Evolutionary conservation across 129 eudicot species (phyloP).

Genomic region (Pittosporum tobira): DNA sequence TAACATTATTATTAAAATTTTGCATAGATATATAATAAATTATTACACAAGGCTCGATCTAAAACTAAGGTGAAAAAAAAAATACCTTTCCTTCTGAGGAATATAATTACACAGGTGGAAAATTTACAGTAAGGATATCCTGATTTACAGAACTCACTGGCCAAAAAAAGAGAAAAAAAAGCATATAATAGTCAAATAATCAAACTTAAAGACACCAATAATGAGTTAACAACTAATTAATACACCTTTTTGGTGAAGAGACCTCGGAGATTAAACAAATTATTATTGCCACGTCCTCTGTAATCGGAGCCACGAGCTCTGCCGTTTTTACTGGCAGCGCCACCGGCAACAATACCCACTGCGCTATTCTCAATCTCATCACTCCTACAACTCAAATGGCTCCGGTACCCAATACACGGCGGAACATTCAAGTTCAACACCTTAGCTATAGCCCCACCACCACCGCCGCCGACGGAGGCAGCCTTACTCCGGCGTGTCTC

Average conservation of each 20-base stretch:
- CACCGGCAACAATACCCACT: conserved; percentile 7
- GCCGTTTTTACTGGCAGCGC: conserved; percentile 11
- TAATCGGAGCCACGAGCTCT: conserved; percentile 39
- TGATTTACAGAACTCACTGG: too few relatives aligned
- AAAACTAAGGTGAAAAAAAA: too few relatives aligned
- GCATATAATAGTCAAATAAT: too few relatives aligned
- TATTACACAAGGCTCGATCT: too few relatives aligned
- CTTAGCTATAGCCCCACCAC: conserved; percentile 22
- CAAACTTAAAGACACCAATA: not conserved
- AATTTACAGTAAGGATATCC: too few relatives aligned
- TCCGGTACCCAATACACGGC: conserved; percentile 63
- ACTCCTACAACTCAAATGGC: conserved; percentile 48
- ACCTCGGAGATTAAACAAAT: conserved; percentile 47
- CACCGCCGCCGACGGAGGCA: conserved; percentile 7
- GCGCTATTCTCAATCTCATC: conserved; percentile 39
- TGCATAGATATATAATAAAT: too few relatives aligned
- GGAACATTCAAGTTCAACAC: conserved; percentile 61
- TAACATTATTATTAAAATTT: too few relatives aligned
- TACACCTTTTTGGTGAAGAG: conserved; percentile 65
- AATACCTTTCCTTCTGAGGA: too few relatives aligned
- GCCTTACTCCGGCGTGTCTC: conserved; percentile 25
- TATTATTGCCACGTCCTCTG: conserved; percentile 45
- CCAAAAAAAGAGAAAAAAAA: too few relatives aligned
- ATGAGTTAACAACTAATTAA: conserved; percentile 19
- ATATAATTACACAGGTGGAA: too few relatives aligned